Conservation (phyloP, 2,329 filamentous ascomycete genomes). For the Colletotrichum sp. region DNA sequence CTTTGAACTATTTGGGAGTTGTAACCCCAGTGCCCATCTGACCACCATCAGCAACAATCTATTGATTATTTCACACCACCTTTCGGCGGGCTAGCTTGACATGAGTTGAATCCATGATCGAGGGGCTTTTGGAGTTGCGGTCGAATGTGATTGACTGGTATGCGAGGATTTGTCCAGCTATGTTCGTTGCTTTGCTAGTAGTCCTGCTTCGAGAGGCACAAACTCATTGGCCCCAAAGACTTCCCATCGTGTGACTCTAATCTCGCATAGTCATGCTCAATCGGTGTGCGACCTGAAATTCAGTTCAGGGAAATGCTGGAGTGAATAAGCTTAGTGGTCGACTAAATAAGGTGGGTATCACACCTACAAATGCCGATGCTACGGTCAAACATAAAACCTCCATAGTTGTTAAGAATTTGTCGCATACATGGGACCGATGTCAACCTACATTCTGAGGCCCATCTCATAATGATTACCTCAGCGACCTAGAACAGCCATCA, state of each 20-base stretch:
- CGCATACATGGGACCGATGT: background rate
- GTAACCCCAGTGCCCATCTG: background rate
- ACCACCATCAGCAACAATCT: background rate
- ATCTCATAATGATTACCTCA: background rate
- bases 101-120: background rate
- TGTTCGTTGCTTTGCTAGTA: background rate
- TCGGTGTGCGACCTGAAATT: background rate
- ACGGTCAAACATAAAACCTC: background rate
- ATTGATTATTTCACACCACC: background rate
- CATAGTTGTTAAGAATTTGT: background rate
- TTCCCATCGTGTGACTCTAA: background rate
- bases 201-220: background rate
- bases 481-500: background rate
- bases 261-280: background rate
- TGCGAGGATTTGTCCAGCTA: background rate
- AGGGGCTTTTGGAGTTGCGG: background rate
- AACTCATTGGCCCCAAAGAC: background rate
- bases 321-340: background rate
- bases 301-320: background rate
- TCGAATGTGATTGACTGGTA: background rate
- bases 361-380: background rate
- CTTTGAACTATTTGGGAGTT: background rate
- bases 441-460: background rate
- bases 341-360: background rate
- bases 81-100: background rate